Evolutionary conservation across 345 rosid genomes (phyloP), one percentile per base, ranked within the genome.

Genomic region (Eucalyptus tenuipes): DNA sequence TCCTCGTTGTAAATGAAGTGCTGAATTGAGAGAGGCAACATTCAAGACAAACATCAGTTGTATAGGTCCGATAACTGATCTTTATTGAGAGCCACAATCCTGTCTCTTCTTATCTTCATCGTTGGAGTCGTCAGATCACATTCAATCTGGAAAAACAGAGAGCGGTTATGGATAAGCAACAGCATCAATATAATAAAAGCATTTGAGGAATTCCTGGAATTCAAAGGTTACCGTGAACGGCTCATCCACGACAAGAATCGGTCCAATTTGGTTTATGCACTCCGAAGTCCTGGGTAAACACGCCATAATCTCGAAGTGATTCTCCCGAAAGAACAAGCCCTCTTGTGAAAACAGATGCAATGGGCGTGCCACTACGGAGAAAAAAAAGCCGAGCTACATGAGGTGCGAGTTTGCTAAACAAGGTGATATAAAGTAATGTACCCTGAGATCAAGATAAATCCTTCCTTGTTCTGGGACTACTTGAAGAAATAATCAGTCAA

Each of bases 121-220:
- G 99, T 97, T 13, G 99, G 97, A 14, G 97, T 96, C 96, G 95
- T 91, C 89, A 97, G 92, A 59, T 99, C 97, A 87, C 90, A 89
- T 22, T 96, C 99, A 88, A 97, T 96, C 99, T 96, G 96, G 66
- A 89, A 92, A 92, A 92, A 92, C 47, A 59, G 16, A 59, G 68
- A 90, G 87, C 88, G 55, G 55, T 80, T 53, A 42, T 27, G n/a
- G 29, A 59, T 27, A 59, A 59, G 68, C 68, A 27, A 12, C 31
- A n/a, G 25, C 68, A 59, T 27, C 7, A 27, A 13, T 3, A 6
- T 12, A 27, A 59, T 27, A 59, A 59, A 57, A 59, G 68, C 16
- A 13, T 59, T 27, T 6, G 15, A 12, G 27, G 31, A 59, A 11
- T 59, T 12, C 4, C n/a, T 27, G 68, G 68, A 59, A 59, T 59